These are phyloP conservation scores for Cyclotella atomus DNA, from an alignment of 108 stramenopile genomes.

Conservation along the genomic window DNA sequence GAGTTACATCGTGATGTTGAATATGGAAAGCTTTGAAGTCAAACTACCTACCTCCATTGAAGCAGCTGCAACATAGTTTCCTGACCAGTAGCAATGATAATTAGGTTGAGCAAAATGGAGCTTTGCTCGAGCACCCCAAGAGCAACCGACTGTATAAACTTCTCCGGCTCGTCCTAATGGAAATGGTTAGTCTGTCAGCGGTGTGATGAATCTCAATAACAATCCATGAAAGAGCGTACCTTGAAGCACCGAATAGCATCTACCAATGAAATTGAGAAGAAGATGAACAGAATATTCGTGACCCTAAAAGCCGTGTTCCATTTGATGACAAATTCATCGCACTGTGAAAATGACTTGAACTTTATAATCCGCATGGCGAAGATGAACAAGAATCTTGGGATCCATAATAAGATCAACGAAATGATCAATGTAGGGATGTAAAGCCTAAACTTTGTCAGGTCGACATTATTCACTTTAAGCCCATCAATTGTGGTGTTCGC, in stretches of 20 bases:
- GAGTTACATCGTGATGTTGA: neutral
- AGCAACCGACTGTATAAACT: constrained; percentile 23
- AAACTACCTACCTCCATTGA: constrained; percentile 48
- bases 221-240: neutral
- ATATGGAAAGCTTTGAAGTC: neutral
- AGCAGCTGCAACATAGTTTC: constrained; percentile 52
- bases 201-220: no score
- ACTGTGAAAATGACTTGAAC: constrained; percentile 56
- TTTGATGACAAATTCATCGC: constrained; percentile 42
- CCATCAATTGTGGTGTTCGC: constrained; percentile 12
- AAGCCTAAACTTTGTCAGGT: constrained; percentile 17
- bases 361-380: constrained; percentile 49
- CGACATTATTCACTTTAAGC: constrained; percentile 2
- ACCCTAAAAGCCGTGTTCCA: constrained; percentile 46
- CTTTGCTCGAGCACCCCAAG: constrained; percentile 32
- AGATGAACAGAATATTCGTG: constrained; percentile 38
- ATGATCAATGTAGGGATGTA: constrained; percentile 53
- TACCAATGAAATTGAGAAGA: constrained; percentile 28
- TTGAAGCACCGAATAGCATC: constrained; percentile 32
- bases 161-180: constrained; percentile 21
- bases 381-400: constrained; percentile 41
- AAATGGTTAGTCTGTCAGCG: neutral
- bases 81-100: constrained; percentile 48
- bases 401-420: constrained; percentile 44
- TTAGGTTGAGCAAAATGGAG: constrained; percentile 35